A percentile compares a stretch with the other conserved stretches of the same genome.
Evolutionary conservation across 2,329 filamentous ascomycete species (phyloP).

Genomic region (Calonectria ilicicola): DNA sequence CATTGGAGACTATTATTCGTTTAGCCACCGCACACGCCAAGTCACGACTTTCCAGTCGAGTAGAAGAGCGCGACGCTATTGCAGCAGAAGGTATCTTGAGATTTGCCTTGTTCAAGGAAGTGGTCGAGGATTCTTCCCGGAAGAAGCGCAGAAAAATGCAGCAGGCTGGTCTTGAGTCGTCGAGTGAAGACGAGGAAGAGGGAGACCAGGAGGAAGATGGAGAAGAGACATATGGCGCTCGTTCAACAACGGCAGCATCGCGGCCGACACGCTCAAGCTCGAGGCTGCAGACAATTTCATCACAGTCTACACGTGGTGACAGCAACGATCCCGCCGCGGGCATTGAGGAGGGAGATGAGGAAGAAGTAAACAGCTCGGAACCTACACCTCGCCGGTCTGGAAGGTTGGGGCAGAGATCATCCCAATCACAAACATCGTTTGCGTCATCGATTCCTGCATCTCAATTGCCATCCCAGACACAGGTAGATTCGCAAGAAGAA

Average conservation of each 20-base stretch:
- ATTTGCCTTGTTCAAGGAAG: slow-evolving; percentile 97
- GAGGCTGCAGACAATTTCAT: slow-evolving; percentile 37
- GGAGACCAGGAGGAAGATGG: slow-evolving; percentile 66
- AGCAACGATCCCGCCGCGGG: slow-evolving; percentile 39
- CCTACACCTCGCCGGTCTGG: slow-evolving; percentile 57
- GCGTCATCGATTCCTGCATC: slow-evolving; percentile 85
- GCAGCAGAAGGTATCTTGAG: slow-evolving; percentile 90
- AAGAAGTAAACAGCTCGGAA: slow-evolving; percentile 40
- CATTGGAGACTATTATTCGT: slow-evolving; percentile 97
- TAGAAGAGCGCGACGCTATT: slow-evolving; percentile 89
- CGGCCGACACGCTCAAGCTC: slow-evolving; percentile 46
- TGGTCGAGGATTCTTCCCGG: slow-evolving; percentile 81
- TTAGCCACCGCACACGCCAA: slow-evolving; percentile 96
- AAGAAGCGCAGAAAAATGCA: slow-evolving; percentile 84
- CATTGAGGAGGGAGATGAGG: slow-evolving; percentile 57
- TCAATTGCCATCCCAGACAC: slow-evolving; percentile 66
- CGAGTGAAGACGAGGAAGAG: slow-evolving; percentile 69
- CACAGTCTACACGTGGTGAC: slow-evolving; percentile 34
- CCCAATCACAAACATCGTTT: slow-evolving; percentile 70
- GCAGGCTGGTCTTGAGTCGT: slow-evolving; percentile 67
- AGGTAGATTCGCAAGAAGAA: slow-evolving; percentile 56
- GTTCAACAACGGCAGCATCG: slow-evolving; percentile 36
- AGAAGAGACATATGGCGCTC: slow-evolving; percentile 67
- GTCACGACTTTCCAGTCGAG: slow-evolving; percentile 84
- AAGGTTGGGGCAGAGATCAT: slow-evolving; percentile 52